Evolutionary conservation across 768 basidiomycete genomes (phyloP), one percentile per base, ranked within the genome.

Genomic region (Boletus patriciae): DNA sequence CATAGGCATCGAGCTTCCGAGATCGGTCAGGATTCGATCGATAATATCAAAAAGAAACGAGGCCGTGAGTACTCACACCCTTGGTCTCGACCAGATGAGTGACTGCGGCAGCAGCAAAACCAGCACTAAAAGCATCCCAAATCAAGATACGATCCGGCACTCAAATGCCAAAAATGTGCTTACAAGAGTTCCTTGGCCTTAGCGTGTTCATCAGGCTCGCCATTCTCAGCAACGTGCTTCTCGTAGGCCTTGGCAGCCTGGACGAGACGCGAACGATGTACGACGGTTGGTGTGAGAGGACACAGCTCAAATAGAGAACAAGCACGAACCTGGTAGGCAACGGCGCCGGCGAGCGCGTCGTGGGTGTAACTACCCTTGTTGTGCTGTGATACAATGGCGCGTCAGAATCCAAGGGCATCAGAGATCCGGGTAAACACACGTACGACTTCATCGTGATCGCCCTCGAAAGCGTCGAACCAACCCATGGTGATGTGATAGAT

Each of bases 241-340:
- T 69, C 64, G 23, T 64, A 69, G 3, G 55, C 50, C 46, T 64
- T 66, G 25, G 46, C 8, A 41, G 51, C 60, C 68, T 68, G 29
- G 25, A 50, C 27, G 19, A 12, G n/a, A 37, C 5, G 10, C 25
- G 27, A 37, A 34, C 15, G 15, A 33, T 37, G 37, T 16, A 3
- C 7, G 8, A 41, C 8, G 13, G 37, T 42, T 10, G 9, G 23
- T 3, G 6, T 19, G 13, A 19, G 4, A 3, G 19, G n/a, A 45
- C 23, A 11, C 19, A 15, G 13, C 23, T 12, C 11, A 1, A 1
- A 21, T 25, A 18, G 33, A 16, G 15, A 34, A 57, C 11, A 9
- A 6, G 16, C 18, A 57, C 58, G 23, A 25, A 68, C 67, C 62
- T 59, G 51, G 23, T 19, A 68, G 15, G 63, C 57, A 57, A 46